Conservation (phyloP, 176 grass and related monocot genomes). For the Hordeum marinum region DNA sequence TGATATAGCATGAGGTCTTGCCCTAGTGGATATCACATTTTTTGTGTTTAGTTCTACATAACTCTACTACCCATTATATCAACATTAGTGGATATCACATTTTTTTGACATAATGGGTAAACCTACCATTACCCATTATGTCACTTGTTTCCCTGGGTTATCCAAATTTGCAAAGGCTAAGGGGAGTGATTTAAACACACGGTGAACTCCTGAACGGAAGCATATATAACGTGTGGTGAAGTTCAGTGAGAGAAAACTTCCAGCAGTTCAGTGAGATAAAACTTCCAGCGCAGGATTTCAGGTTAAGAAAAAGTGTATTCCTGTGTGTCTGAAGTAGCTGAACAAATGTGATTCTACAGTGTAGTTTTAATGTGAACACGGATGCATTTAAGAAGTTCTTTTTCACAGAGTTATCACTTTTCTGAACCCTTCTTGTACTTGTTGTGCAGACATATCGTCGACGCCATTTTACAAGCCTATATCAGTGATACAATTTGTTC, state of each 20-base stretch:
- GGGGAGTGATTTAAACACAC: background rate
- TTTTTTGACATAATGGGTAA: background rate
- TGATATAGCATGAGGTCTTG: background rate
- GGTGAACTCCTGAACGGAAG: background rate
- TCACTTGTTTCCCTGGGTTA: background rate
- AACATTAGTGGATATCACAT: background rate
- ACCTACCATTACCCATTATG: background rate
- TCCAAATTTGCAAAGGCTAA: background rate
- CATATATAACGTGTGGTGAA: background rate
- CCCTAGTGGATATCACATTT: background rate
- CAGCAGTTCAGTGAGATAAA: background rate
- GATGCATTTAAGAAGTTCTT: constrained; percentile 2
- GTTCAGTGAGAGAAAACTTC: background rate
- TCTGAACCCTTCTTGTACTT: constrained; percentile 19
- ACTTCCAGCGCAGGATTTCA: background rate
- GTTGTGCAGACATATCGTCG: constrained; percentile 54
- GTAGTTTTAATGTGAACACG: background rate
- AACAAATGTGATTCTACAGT: background rate
- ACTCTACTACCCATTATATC: background rate
- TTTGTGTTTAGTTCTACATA: background rate
- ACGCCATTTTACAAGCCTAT: constrained; percentile 65
- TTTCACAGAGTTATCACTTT: background rate
- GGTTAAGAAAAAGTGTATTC: background rate
- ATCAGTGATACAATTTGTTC: constrained; percentile 41
- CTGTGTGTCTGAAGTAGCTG: background rate